Conservation (phyloP, 225 moss, liverwort and hornwort genomes). For the Bryum argenteum region DNA sequence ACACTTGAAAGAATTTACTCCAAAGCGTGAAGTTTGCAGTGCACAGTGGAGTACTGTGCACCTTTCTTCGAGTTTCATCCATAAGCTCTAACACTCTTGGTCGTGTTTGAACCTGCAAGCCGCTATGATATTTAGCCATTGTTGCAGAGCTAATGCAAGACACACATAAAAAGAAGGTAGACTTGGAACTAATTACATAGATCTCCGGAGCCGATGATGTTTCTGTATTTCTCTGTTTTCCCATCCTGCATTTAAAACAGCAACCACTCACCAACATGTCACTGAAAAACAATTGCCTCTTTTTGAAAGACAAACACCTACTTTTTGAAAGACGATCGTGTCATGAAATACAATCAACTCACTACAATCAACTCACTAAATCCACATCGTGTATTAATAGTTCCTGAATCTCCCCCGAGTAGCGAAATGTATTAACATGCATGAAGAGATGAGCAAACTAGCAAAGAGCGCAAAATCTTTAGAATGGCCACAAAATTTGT, state of each 20-base stretch:
- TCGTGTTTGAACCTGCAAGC: no score
- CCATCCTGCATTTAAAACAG: conserved; percentile 76
- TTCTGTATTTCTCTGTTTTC: conserved; percentile 86
- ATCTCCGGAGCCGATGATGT: conserved; percentile 78
- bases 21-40: background rate
- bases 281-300: no score
- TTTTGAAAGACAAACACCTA: no score
- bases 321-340: background rate
- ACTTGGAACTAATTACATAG: conserved; percentile 43
- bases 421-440: background rate
- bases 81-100: conserved; percentile 90
- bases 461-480: no score
- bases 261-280: conserved; percentile 16
- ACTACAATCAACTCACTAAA: no score
- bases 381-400: background rate
- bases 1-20: no score
- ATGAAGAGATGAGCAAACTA: no score
- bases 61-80: conserved; percentile 75
- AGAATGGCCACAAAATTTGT: no score
- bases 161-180: background rate
- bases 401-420: background rate
- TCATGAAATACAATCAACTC: no score
- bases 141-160: background rate
- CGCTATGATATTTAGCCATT: no score
- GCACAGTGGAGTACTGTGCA: conserved; percentile 10